Evolutionary conservation across 169 alveolate species (phyloP).

Genomic region (Cryptosporidium muris): DNA sequence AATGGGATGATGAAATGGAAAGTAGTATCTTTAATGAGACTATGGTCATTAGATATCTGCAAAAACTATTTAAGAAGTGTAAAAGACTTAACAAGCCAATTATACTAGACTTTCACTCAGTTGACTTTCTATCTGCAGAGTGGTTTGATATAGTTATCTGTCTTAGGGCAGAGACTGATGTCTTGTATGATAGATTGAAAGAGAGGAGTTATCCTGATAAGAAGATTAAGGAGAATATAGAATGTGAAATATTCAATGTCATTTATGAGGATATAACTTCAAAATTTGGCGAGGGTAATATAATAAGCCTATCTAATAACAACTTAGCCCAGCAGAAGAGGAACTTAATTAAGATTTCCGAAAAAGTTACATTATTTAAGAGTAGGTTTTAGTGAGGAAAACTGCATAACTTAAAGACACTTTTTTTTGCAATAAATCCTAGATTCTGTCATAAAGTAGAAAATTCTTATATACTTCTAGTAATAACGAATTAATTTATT

Average conservation of each 20-base stretch:
- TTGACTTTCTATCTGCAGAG: conserved; percentile 74
- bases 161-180: conserved; percentile 75
- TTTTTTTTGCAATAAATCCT: too few relatives aligned
- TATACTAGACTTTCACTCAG: conserved; percentile 79
- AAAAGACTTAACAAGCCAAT: conserved; percentile 73
- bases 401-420: too few relatives aligned
- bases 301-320: conserved; percentile 74
- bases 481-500: too few relatives aligned
- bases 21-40: conserved; percentile 82
- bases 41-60: conserved; percentile 75
- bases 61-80: conserved; percentile 55
- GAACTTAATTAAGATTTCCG: conserved; percentile 73
- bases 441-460: too few relatives aligned
- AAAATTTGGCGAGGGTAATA: conserved; percentile 65
- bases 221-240: conserved; percentile 79
- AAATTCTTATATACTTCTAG: too few relatives aligned
- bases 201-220: conserved; percentile 76
- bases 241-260: conserved; percentile 81
- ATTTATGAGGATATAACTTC: conserved; percentile 75
- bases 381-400: too few relatives aligned
- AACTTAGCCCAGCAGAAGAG: conserved; percentile 74
- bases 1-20: conserved; percentile 79
- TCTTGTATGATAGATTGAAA: conserved; percentile 77
- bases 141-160: conserved; percentile 77
- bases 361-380: conserved; percentile 3